Base-by-base conservation (phyloP, 75 land plant genomes). In the Adiantum capillusveneris region DNA sequence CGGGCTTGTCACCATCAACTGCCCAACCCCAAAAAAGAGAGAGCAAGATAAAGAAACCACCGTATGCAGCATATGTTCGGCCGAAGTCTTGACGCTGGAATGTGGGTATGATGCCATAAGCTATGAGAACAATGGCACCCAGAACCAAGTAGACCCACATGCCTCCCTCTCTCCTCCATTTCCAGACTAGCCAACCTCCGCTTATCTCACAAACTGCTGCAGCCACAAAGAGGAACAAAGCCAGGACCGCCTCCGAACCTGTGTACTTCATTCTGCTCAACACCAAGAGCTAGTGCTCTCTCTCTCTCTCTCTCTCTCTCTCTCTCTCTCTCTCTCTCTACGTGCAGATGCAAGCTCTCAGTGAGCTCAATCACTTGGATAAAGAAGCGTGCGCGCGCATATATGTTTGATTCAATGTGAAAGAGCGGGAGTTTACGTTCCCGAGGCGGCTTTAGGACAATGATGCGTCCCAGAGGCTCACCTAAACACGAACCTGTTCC, bases 151-250 rank as follows among this genome's bases (percentile, higher is more conserved):
- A 77, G 7, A 36, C 63, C 80, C 80, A 77, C 26, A 55, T 58
- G 80, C 80, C 77, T 0, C 53, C 67, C 20, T 61, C 72, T 25
- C 52, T 74, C 48, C 80, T 20, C 78, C 78, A 74, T 50, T 77
- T 77, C 80, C 80, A 77, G 0, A 77, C 72, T 25, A 77, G 14
- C 80, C 80, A 77, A 2, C 80, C 80, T 20, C 80, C 79, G 2
- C 72, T 74, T 11, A 77, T 74, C 72, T 77, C 80, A 30, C 79
- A 77, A 13, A 77, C 3, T 0, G 77, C 79, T 6, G 79, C 79
- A 34, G 20, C 58, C 11, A 66, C 36, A 56, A 76, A 76, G 1
- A 76, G 52, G 16, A 6, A 57, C 14, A 63, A 6, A 0, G 36
- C 2, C 16, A 55, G 2, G 28, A 53, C 24, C 25, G 48, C 26